phyloP scores from a whole-genome alignment of 2,329 filamentous ascomycete genomes.

The Colletotrichum trifolii region DNA sequence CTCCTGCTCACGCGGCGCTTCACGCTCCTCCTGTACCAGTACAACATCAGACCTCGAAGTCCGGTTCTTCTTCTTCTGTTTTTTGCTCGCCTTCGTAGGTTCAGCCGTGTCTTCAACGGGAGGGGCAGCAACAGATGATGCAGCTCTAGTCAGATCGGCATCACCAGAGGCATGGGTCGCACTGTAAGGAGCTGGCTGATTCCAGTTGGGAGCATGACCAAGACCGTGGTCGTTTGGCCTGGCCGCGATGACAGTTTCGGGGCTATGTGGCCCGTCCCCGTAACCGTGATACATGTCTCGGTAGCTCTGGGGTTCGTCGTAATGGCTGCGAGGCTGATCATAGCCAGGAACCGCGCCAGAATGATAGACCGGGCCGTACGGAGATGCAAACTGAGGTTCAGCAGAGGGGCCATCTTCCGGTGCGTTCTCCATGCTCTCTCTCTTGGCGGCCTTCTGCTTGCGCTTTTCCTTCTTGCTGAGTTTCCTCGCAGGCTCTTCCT shows the following conservation, averaged over 20 bases:
- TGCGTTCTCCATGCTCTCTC: slow-evolving; percentile 45
- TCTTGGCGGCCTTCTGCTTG: slow-evolving; percentile 54
- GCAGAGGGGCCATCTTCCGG: not conserved
- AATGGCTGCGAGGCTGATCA: slow-evolving; percentile 8
- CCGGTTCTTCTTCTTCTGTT: slow-evolving; percentile 55
- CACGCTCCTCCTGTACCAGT: slow-evolving; percentile 41
- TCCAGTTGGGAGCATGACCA: slow-evolving; percentile 17
- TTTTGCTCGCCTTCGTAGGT: slow-evolving; percentile 44
- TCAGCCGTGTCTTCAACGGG: slow-evolving; percentile 39
- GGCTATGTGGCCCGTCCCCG: slow-evolving; percentile 19
- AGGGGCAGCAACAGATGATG: slow-evolving; percentile 7
- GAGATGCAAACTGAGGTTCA: not conserved
- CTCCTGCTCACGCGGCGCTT: slow-evolving; percentile 17
- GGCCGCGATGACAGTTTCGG: slow-evolving; percentile 29
- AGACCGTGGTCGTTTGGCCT: slow-evolving; percentile 14
- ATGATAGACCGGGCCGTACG: not conserved
- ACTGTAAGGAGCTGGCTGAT: slow-evolving; percentile 8
- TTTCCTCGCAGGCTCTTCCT: slow-evolving; percentile 42
- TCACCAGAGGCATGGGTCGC: slow-evolving; percentile 4
- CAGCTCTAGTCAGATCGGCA: not conserved
- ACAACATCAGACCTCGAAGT: slow-evolving; percentile 43
- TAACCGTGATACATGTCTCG: slow-evolving; percentile 7
- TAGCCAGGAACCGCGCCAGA: slow-evolving; percentile 1
- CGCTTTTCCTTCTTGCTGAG: slow-evolving; percentile 62
- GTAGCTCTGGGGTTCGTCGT: slow-evolving; percentile 12